phyloP scores from a whole-genome alignment of 768 basidiomycete genomes.

The Erythrobasidium yunnanense region DNA sequence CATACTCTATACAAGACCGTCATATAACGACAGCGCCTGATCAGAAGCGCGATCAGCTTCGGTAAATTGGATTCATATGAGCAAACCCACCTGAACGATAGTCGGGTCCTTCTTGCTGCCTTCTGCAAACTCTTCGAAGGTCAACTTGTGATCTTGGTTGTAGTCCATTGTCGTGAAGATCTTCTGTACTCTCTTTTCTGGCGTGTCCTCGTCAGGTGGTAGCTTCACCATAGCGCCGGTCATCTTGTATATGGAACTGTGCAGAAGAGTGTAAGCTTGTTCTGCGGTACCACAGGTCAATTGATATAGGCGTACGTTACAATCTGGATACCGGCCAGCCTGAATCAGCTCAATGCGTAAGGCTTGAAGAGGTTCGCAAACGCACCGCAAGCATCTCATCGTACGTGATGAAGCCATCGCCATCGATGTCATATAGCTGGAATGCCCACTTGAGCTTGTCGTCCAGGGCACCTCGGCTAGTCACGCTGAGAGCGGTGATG shows the following conservation, averaged over 20 bases:
- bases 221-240: conserved; percentile 98
- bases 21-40: conserved; percentile 86
- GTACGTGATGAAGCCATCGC: conserved; percentile 94
- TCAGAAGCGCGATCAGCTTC: background rate
- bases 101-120: conserved; percentile 98
- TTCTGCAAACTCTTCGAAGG: conserved; percentile 94
- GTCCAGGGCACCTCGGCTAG: conserved; percentile 80
- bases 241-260: conserved; percentile 91
- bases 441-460: conserved; percentile 99
- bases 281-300: background rate
- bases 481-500: conserved; percentile 92
- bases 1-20: conserved; percentile 64
- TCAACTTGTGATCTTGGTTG: conserved; percentile 69
- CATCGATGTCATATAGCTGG: conserved; percentile 97
- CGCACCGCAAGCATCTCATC: conserved; percentile 74
- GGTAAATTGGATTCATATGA: background rate
- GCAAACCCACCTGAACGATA: conserved; percentile 71
- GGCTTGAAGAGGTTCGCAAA: background rate
- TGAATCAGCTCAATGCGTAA: background rate
- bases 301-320: conserved; percentile 48
- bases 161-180: conserved; percentile 96
- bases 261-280: background rate
- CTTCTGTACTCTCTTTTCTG: conserved; percentile 99
- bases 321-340: conserved; percentile 50
- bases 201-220: conserved; percentile 98